phyloP scores from a whole-genome alignment of 306 rosid genomes.

The Vigna unguiculata region DNA sequence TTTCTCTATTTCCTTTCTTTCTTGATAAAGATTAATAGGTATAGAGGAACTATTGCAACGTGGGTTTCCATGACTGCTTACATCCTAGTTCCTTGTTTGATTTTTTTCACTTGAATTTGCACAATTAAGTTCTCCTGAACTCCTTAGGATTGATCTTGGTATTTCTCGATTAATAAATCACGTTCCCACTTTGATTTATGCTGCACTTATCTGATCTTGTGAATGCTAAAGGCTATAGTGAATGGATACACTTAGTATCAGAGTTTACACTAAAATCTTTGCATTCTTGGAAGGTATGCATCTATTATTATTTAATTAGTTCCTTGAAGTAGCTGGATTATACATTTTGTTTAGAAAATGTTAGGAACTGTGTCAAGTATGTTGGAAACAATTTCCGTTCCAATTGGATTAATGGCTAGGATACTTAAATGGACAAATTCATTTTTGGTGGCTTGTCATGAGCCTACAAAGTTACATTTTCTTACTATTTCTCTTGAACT shows the following conservation, averaged over 20 bases:
- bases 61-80: conserved; percentile 6
- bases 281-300: conserved; percentile 93
- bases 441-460: too few species aligned
- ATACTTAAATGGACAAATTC: too few species aligned
- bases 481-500: too few species aligned
- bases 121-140: neutral
- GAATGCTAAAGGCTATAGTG: conserved; percentile 87
- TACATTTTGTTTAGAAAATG: conserved; percentile 22
- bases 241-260: conserved; percentile 88
- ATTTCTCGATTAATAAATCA: conserved; percentile 19
- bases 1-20: neutral
- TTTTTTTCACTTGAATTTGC: conserved; percentile 15
- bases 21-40: neutral
- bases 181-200: neutral
- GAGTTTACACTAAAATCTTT: conserved; percentile 93
- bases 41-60: neutral
- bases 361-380: neutral
- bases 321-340: conserved; percentile 9
- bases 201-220: conserved; percentile 91
- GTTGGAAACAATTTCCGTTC: too few species aligned
- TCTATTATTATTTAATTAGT: conserved; percentile 27
- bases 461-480: too few species aligned
- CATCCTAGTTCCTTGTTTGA: conserved; percentile 9
- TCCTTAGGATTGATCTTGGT: neutral
- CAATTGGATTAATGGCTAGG: too few species aligned